These are phyloP conservation scores for Aspergillus sp. DNA, from an alignment of 2,329 filamentous ascomycete species.

Conservation along the genomic window DNA sequence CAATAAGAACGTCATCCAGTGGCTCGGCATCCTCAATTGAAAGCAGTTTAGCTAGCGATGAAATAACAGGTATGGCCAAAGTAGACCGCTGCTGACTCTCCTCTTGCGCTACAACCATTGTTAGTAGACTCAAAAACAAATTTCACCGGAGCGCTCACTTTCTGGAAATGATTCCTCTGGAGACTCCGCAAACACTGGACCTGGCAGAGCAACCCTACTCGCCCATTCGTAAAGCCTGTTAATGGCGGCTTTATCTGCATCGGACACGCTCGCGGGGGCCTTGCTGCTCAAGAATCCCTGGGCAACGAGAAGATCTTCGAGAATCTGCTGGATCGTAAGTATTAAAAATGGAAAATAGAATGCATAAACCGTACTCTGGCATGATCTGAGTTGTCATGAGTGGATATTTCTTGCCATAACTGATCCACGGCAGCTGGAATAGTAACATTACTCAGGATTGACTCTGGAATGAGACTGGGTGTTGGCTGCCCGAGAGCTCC, in stretches of 20 bases:
- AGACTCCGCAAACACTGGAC: conserved; percentile 29
- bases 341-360: background rate
- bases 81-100: conserved; percentile 26
- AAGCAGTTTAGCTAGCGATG: conserved; percentile 18
- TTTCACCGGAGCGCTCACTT: conserved; percentile 8
- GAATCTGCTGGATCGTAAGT: conserved; percentile 24
- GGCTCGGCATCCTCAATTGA: conserved; percentile 22
- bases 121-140: background rate
- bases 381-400: conserved; percentile 19
- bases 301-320: conserved; percentile 32
- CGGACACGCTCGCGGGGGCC: conserved; percentile 16
- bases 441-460: conserved; percentile 5
- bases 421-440: conserved; percentile 19
- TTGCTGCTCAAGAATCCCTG: conserved; percentile 24
- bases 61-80: conserved; percentile 32
- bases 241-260: conserved; percentile 24
- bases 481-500: conserved; percentile 21
- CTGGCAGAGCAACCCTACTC: conserved; percentile 30
- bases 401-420: conserved; percentile 34
- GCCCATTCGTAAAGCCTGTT: conserved; percentile 36
- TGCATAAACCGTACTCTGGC: conserved; percentile 21
- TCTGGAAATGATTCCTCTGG: conserved; percentile 24
- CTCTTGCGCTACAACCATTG: conserved; percentile 19
- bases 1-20: conserved; percentile 27
- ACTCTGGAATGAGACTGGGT: conserved; percentile 8